Evolutionary conservation across 2,329 filamentous ascomycete genomes (phyloP).

Genomic region (Diaporthe citrichinensis): DNA sequence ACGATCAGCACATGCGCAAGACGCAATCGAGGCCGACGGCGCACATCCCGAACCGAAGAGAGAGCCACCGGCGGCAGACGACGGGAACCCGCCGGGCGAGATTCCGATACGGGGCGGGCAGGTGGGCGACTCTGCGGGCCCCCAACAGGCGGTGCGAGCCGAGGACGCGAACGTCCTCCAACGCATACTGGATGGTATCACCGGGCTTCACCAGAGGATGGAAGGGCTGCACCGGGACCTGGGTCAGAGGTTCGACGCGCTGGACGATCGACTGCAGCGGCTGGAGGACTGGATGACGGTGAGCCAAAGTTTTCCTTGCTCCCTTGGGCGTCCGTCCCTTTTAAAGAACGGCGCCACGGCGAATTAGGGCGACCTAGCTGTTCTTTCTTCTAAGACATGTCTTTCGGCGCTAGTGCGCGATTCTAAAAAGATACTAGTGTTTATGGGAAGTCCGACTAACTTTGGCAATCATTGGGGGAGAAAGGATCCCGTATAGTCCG

Average conservation of each 20-base stretch:
- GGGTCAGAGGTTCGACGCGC: constrained; percentile 34
- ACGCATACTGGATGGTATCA: constrained; percentile 35
- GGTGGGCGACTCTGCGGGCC: constrained; percentile 11
- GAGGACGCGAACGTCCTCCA: constrained; percentile 32
- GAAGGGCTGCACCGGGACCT: constrained; percentile 37
- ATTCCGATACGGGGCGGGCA: constrained; percentile 32
- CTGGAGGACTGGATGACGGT: constrained; percentile 37
- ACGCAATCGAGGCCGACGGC: neutral
- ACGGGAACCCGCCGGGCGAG: constrained; percentile 18
- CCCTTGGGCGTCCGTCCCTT: neutral
- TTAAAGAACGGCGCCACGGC: constrained; percentile 10
- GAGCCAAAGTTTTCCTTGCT: neutral
- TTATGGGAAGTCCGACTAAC: neutral
- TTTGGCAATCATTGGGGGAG: neutral
- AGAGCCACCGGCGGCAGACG: constrained; percentile 15
- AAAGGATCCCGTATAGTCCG: constrained; percentile 25
- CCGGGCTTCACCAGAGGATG: constrained; percentile 37
- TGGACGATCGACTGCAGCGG: constrained; percentile 40
- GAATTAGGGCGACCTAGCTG: neutral
- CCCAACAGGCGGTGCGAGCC: neutral
- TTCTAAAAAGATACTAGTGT: constrained; percentile 14
- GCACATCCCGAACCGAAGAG: constrained; percentile 13
- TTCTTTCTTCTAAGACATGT: constrained; percentile 30
- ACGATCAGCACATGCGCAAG: constrained; percentile 19
- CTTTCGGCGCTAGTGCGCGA: constrained; percentile 26